phyloP scores from a whole-genome alignment of 164 flowering plant genomes.

The Umbellularia californica region DNA sequence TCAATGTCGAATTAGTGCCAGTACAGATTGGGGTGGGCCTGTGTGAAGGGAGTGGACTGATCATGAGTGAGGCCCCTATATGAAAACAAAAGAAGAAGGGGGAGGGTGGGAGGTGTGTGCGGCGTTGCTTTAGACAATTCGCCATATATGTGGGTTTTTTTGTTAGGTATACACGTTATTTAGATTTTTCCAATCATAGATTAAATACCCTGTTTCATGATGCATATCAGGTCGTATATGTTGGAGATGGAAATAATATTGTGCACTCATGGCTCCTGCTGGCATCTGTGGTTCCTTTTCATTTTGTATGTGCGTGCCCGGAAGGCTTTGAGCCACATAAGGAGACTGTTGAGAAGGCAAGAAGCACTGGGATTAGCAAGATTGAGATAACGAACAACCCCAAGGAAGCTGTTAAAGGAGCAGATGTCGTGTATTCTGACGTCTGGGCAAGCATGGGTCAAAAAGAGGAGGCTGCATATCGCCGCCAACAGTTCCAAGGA shows the following conservation, averaged over 20 bases:
- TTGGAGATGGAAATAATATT: slow-evolving; percentile 97
- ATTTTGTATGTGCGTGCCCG: slow-evolving; percentile 94
- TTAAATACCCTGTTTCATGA: slow-evolving; percentile 2
- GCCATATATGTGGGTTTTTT: too few relatives aligned
- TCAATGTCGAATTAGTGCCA: too few relatives aligned
- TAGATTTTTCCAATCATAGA: neutral
- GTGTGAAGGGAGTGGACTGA: too few relatives aligned
- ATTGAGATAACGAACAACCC: slow-evolving; percentile 87
- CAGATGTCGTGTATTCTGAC: slow-evolving; percentile 94
- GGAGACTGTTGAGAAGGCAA: slow-evolving; percentile 71
- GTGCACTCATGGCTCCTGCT: slow-evolving; percentile 87
- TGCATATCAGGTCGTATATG: slow-evolving; percentile 78
- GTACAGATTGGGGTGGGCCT: too few relatives aligned
- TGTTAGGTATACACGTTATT: neutral
- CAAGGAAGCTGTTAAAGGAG: slow-evolving; percentile 89
- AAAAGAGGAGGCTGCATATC: slow-evolving; percentile 90
- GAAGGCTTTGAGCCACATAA: slow-evolving; percentile 91
- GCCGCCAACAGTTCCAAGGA: slow-evolving; percentile 78
- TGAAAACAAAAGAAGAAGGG: too few relatives aligned
- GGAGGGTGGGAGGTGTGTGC: too few relatives aligned
- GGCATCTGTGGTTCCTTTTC: slow-evolving; percentile 82
- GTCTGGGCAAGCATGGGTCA: slow-evolving; percentile 99
- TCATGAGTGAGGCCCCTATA: too few relatives aligned
- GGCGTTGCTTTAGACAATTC: too few relatives aligned
- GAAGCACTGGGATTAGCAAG: slow-evolving; percentile 70